Base-by-base conservation (phyloP, 148 eudicot species). In the Diospyros lotus region DNA sequence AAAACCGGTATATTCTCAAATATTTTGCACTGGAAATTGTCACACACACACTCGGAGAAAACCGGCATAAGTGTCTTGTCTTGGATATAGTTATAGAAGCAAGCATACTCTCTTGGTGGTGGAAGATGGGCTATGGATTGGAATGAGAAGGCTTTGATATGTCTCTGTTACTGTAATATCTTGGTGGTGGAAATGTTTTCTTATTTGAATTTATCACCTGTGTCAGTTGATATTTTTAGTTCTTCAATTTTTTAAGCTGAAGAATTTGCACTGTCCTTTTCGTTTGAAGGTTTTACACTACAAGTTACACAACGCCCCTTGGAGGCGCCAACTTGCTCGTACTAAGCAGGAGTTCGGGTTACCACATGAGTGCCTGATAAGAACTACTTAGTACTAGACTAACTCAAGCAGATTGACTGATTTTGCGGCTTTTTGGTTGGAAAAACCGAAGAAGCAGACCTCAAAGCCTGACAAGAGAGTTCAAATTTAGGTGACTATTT, bases 301-400 rank as follows among this genome's bases (percentile, higher is more conserved):
- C 80, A 94, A 94, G 84, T 74, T 94, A 73, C 89, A 91, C 80
- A 90, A 85, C 59, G 95, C 89, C 48, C 93, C 91, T 43, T 91
- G 98, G 98, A 84, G 98, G 76, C 83, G 72, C 71, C 68, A 71
- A 64, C 78, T 73, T 42, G 68, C 66, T 73, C 76, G 51, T 56
- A 45, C 55, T 40, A 80, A 72, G 59, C 82, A 71, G 76, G 84
- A 82, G 13, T 93, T 73, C 45, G 93, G 93, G 11, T 15, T 70
- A 41, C 62, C 50, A 7, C 48, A 41, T 53, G 62, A 54, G 55
- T 70, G 73, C 62, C 4, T 70, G 73, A 53, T 70, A 55, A 55
- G 73, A 70, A 54, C 62, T 14, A 62, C 48, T 14, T 69, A 68
- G 17, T 52, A 55, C 59, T 55, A 48, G 15, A 56, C 63, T 17